Evolutionary conservation across 1,139 yeast genomes (phyloP), one percentile per base, ranked within the genome.

Genomic region (Tardiomyces digboiensis): DNA sequence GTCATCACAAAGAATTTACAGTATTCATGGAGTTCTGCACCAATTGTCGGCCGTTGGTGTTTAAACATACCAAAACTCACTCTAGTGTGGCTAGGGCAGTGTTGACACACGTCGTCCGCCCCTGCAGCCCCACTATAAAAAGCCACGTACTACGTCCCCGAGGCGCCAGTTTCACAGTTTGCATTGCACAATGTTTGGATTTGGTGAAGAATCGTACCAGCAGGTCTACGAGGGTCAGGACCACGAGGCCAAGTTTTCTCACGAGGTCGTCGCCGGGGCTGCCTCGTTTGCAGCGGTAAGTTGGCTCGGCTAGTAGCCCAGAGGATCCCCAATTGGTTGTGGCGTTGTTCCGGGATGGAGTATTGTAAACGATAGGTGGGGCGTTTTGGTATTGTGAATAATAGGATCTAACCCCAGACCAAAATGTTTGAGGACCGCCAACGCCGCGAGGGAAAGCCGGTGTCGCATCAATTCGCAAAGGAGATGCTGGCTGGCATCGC

Each of bases 201-300:
- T 48, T 39, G 51, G 50, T 39, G 53, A 52, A 38, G 21, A 20
- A 14, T 48, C 50, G 21, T 55, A 55, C 50, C 22, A 50, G 29
- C 45, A 52, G 38, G 57, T 52, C 39, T 52, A 55, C 54, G 52
- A 51, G 33, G 47, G 45, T 21, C 38, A 50, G 39, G 50, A 52
- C 45, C 61, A 59, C 53, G 52, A 57, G 48, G 48, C 52, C 46
- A 51, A 52, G 46, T 56, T 60, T 54, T 49, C 60, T 20, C 65
- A 60, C 47, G 65, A 60, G 47, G 51, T 60, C 22, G 44, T 60
- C 41, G 63, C 64, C 19, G 65, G 64, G 19, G 64, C 62, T 8
- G 64, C 63, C 20, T 58, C 64, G 12, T 60, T 60, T 41, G 64
- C 49, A 29, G 65, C 64, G 29, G 51, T 54, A 52, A 40, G 51